These are phyloP conservation scores for Pisolithus tinctorius DNA, from an alignment of 768 basidiomycete species.

Conservation along the genomic window DNA sequence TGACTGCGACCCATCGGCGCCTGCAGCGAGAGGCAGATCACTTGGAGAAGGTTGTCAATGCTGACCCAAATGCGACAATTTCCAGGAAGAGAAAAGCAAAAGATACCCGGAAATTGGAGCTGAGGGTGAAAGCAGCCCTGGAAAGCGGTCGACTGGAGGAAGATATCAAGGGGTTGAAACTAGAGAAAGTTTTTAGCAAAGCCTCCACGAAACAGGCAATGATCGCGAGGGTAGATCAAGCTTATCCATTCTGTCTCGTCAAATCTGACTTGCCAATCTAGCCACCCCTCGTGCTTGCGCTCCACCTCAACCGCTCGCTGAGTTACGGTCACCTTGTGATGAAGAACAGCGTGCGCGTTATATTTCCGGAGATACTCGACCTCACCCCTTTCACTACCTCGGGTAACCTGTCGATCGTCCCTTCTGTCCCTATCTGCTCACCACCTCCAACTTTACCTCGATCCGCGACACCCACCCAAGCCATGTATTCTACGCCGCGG, in stretches of 20 bases:
- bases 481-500: slow-evolving; percentile 43
- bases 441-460: slow-evolving; percentile 44
- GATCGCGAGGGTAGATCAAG: slow-evolving; percentile 68
- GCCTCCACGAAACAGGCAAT: slow-evolving; percentile 88
- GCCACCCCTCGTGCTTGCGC: slow-evolving; percentile 80
- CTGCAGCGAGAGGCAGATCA: slow-evolving; percentile 57
- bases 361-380: slow-evolving; percentile 86
- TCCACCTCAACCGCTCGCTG: slow-evolving; percentile 90
- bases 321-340: slow-evolving; percentile 69
- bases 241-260: neutral
- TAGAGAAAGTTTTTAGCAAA: slow-evolving; percentile 70
- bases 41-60: slow-evolving; percentile 34
- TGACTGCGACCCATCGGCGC: slow-evolving; percentile 66
- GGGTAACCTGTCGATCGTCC: slow-evolving; percentile 64
- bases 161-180: slow-evolving; percentile 70
- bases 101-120: slow-evolving; percentile 62
- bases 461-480: slow-evolving; percentile 51
- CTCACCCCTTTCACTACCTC: slow-evolving; percentile 84
- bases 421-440: slow-evolving; percentile 65
- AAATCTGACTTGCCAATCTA: slow-evolving; percentile 27
- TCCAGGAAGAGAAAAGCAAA: slow-evolving; percentile 74
- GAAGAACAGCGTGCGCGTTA: slow-evolving; percentile 78
- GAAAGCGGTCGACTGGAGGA: slow-evolving; percentile 77
- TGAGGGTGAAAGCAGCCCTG: slow-evolving; percentile 53
- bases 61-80: slow-evolving; percentile 41